These are phyloP conservation scores for Trichoderma sp. DNA, from an alignment of 2,329 filamentous ascomycete species.

Conservation along the genomic window DNA sequence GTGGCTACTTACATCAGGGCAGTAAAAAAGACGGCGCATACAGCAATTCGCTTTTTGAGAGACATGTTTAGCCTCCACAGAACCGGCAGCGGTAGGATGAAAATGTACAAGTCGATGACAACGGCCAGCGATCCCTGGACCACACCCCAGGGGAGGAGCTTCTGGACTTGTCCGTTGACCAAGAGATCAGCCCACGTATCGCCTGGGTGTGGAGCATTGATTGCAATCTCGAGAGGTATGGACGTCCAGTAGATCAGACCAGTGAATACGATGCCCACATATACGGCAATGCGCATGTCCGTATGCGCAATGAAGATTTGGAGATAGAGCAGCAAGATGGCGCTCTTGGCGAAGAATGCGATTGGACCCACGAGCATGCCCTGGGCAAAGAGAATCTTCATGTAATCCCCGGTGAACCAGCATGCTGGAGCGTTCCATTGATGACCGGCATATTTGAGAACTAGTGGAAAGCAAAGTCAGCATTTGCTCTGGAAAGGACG, in stretches of 20 bases:
- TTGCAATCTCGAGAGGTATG: background rate
- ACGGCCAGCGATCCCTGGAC: slow-evolving; percentile 24
- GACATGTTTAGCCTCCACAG: slow-evolving; percentile 28
- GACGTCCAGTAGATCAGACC: slow-evolving; percentile 19
- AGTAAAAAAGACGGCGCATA: slow-evolving; percentile 30
- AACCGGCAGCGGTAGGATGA: slow-evolving; percentile 29
- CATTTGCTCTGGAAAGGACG: background rate
- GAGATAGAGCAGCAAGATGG: slow-evolving; percentile 32
- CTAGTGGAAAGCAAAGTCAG: background rate
- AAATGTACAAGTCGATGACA: slow-evolving; percentile 31
- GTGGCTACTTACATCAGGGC: slow-evolving; percentile 27
- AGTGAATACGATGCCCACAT: slow-evolving; percentile 30
- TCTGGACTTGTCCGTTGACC: background rate
- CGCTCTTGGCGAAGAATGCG: slow-evolving; percentile 32
- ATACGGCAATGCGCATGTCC: slow-evolving; percentile 23
- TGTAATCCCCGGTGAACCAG: slow-evolving; percentile 26
- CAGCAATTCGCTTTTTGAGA: slow-evolving; percentile 12
- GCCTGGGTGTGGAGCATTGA: background rate
- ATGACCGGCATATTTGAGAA: slow-evolving; percentile 22
- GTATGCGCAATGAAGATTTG: slow-evolving; percentile 30
- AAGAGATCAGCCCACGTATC: background rate
- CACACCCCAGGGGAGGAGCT: background rate
- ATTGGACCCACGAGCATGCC: slow-evolving; percentile 23
- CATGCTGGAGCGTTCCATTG: slow-evolving; percentile 30
- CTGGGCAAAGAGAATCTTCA: slow-evolving; percentile 27